Conservation (phyloP, 148 eudicot species). For the Nepenthes gracilis region DNA sequence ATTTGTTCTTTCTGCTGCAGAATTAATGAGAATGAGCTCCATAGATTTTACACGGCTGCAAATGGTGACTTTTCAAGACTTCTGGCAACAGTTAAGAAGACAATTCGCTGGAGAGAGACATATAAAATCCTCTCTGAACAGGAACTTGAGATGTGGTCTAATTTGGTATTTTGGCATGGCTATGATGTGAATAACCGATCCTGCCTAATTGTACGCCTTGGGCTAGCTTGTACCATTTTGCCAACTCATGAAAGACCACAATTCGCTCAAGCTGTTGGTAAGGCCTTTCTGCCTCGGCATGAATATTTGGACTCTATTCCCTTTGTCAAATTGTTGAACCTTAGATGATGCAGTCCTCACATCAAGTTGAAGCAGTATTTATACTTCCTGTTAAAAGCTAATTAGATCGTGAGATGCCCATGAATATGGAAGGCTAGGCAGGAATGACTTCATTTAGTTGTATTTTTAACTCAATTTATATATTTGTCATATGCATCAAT, state of each 20-base stretch:
- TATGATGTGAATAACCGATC: conserved; percentile 46
- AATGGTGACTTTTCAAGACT: conserved; percentile 56
- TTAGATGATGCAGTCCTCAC: neutral
- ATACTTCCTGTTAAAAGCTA: too few species aligned
- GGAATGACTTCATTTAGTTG: too few species aligned
- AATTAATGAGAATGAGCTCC: conserved; percentile 60
- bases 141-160: conserved; percentile 70
- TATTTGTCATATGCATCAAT: too few species aligned
- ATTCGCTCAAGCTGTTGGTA: conserved; percentile 76
- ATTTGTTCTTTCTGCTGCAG: conserved; percentile 27
- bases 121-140: conserved; percentile 46
- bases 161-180: conserved; percentile 79
- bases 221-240: conserved; percentile 49
- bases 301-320: neutral
- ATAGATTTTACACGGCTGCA: conserved; percentile 57
- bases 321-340: neutral
- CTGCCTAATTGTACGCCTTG: conserved; percentile 67
- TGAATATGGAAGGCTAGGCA: too few species aligned
- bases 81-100: conserved; percentile 55
- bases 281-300: conserved; percentile 9
- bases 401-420: too few species aligned
- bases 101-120: conserved; percentile 71
- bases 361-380: too few species aligned
- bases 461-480: too few species aligned
- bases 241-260: conserved; percentile 51